Evolutionary conservation across 2,329 filamentous ascomycete species (phyloP).

Genomic region (Rugonectria rugulosa): DNA sequence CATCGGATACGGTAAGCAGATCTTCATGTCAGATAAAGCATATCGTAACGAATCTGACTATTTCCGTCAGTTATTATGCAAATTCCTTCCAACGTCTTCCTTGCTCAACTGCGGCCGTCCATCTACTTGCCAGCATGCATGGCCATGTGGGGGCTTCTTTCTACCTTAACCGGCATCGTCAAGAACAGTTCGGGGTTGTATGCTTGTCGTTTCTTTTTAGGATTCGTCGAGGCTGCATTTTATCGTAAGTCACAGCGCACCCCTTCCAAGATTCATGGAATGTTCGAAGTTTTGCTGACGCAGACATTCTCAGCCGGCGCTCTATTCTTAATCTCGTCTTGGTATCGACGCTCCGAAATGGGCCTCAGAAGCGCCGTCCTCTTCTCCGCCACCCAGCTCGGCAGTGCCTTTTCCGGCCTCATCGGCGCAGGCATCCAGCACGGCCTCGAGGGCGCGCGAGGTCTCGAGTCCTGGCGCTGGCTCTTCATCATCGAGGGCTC

Average conservation of each 20-base stretch:
- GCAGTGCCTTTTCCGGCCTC: conserved; percentile 48
- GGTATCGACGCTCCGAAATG: conserved; percentile 59
- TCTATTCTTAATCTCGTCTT: conserved; percentile 54
- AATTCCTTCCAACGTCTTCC: no score
- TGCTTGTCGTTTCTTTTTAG: conserved; percentile 50
- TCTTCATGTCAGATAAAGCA: no score
- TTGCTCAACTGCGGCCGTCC: conserved; percentile 46
- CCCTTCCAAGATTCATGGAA: no score
- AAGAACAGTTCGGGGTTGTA: conserved; percentile 56
- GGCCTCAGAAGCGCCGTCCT: conserved; percentile 50
- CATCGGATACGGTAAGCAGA: no score
- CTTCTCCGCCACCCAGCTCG: conserved; percentile 46
- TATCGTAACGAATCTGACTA: no score
- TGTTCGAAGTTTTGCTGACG: no score
- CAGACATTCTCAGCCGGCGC: conserved; percentile 44
- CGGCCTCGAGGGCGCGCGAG: conserved; percentile 26
- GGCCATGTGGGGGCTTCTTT: conserved; percentile 54
- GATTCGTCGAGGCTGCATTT: conserved; percentile 50
- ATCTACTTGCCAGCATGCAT: conserved; percentile 52
- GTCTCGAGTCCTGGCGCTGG: conserved; percentile 26
- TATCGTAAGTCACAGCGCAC: no score
- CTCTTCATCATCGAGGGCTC: conserved; percentile 24
- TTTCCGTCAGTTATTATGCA: no score
- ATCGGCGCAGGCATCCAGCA: conserved; percentile 51
- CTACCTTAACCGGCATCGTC: conserved; percentile 52